A percentile compares a stretch with the other conserved stretches of the same genome.
These are phyloP conservation scores for Musa troglodytarum DNA, from an alignment of 176 grass and related monocot species.

Conservation along the genomic window DNA sequence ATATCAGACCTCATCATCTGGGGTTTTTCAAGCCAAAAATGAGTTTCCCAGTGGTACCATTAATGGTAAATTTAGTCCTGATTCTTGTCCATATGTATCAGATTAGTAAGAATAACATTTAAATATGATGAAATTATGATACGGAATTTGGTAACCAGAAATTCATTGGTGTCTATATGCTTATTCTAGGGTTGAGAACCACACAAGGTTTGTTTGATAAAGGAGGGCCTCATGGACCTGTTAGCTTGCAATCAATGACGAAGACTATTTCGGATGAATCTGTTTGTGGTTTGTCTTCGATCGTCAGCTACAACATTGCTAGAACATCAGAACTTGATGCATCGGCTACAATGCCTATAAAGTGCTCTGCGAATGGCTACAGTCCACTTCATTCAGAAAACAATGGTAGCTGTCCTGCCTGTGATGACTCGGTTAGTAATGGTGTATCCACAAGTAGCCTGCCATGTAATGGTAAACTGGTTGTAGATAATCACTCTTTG, in stretches of 20 bases:
- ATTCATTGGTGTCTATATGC: slow-evolving; percentile 1
- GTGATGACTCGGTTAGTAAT: slow-evolving; percentile 36
- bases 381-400: slow-evolving; percentile 18
- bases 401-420: slow-evolving; percentile 30
- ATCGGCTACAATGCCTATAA: neutral
- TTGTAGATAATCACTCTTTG: slow-evolving; percentile 27
- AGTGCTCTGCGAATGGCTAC: slow-evolving; percentile 17
- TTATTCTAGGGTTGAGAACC: slow-evolving; percentile 29
- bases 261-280: slow-evolving; percentile 24
- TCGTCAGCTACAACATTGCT: slow-evolving; percentile 7
- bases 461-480: slow-evolving; percentile 18
- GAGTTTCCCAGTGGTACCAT: slow-evolving; percentile 24
- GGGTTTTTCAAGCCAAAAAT: neutral
- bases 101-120: slow-evolving; percentile 36
- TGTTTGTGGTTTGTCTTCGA: slow-evolving; percentile 31
- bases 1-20: slow-evolving; percentile 33
- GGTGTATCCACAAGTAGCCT: slow-evolving; percentile 22
- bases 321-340: slow-evolving; percentile 19
- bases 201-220: slow-evolving; percentile 27
- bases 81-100: slow-evolving; percentile 44
- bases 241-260: slow-evolving; percentile 30
- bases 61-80: slow-evolving; percentile 31
- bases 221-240: slow-evolving; percentile 16
- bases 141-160: slow-evolving; percentile 10
- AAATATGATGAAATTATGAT: neutral